Conservation (phyloP, 495 filamentous ascomycete genomes). For the Daldinia caldariorum region DNA sequence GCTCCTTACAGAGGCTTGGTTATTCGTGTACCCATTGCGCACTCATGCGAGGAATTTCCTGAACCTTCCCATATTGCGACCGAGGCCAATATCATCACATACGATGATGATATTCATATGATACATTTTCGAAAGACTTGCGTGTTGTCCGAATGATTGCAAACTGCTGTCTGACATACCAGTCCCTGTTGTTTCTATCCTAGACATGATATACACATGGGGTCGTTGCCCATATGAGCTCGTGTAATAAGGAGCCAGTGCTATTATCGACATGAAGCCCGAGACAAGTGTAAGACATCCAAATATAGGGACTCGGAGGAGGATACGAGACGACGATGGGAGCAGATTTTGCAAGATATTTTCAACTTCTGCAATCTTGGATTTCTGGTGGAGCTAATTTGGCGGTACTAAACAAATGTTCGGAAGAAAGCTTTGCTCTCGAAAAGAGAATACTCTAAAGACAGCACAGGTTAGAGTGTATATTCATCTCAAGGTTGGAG, state of each 20-base stretch:
- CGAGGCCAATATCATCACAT: conserved; percentile 12
- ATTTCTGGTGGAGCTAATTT: too few relatives aligned
- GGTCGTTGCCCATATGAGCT: conserved; percentile 10
- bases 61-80: conserved; percentile 4
- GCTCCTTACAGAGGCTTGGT: conserved; percentile 1
- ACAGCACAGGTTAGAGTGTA: background rate
- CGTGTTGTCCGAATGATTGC: conserved; percentile 3
- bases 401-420: background rate
- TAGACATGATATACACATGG: conserved; percentile 22
- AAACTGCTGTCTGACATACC: conserved; percentile 5
- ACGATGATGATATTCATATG: conserved; percentile 18
- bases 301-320: conserved; percentile 22
- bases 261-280: conserved; percentile 16
- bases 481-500: background rate
- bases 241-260: background rate
- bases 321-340: background rate
- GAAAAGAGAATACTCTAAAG: background rate
- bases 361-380: background rate
- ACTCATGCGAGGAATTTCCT: background rate
- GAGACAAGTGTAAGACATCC: conserved; percentile 45
- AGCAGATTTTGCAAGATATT: background rate
- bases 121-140: background rate
- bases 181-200: conserved; percentile 9
- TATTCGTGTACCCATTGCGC: conserved; percentile 23
- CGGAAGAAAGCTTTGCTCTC: background rate